phyloP scores from a whole-genome alignment of 2,329 filamentous ascomycete genomes.

The Boeremia exigua region DNA sequence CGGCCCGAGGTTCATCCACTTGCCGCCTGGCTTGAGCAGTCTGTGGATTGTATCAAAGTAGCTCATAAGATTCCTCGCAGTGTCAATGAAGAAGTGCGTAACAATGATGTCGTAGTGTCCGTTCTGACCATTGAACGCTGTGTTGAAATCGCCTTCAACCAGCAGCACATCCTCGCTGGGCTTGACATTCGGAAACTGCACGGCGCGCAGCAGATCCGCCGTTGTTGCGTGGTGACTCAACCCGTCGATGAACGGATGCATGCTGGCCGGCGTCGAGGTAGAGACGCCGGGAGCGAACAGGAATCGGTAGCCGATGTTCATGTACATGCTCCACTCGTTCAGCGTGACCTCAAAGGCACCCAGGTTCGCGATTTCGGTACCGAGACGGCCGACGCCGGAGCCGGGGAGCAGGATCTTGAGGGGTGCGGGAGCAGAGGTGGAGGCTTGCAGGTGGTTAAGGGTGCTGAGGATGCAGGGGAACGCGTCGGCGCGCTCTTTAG shows the following conservation, averaged over 20 bases:
- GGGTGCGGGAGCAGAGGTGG: background rate
- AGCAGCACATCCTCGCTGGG: slow-evolving; percentile 53
- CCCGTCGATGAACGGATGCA: slow-evolving; percentile 63
- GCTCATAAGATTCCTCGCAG: slow-evolving; percentile 61
- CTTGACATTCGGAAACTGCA: slow-evolving; percentile 53
- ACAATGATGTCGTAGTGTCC: slow-evolving; percentile 57
- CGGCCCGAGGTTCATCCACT: slow-evolving; percentile 65
- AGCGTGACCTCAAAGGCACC: slow-evolving; percentile 58
- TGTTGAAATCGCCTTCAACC: slow-evolving; percentile 64
- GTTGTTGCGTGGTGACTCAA: slow-evolving; percentile 63
- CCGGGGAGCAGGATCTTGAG: slow-evolving; percentile 59
- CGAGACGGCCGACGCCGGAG: slow-evolving; percentile 60
- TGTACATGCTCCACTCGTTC: slow-evolving; percentile 66
- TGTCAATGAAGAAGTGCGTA: slow-evolving; percentile 68
- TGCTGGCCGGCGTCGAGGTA: background rate
- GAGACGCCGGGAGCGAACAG: slow-evolving; percentile 32
- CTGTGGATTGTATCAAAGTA: slow-evolving; percentile 63
- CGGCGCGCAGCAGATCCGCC: slow-evolving; percentile 54
- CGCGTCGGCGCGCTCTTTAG: slow-evolving; percentile 53
- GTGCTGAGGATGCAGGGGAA: slow-evolving; percentile 45
- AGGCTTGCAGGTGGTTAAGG: slow-evolving; percentile 18
- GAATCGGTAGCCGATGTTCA: slow-evolving; percentile 63
- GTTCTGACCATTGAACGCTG: slow-evolving; percentile 37
- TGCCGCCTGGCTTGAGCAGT: slow-evolving; percentile 56
- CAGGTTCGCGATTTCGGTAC: slow-evolving; percentile 58